phyloP scores from a whole-genome alignment of 225 moss, liverwort and hornwort genomes.

The Sphagnum contortum region DNA sequence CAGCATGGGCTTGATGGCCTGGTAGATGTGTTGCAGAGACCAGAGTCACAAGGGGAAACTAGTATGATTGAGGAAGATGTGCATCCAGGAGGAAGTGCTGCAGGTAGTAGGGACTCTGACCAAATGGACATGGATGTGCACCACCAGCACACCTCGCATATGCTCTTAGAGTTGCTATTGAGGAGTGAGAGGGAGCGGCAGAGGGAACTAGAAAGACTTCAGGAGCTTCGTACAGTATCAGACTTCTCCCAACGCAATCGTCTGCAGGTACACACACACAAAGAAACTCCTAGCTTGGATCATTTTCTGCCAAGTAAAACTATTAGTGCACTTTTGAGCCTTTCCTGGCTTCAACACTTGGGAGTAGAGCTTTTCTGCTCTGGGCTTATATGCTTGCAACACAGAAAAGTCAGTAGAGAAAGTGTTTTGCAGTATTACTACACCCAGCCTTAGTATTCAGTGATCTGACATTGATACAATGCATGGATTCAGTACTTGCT shows the following conservation, averaged over 20 bases:
- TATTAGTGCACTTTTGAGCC: no score
- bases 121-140: slow-evolving; percentile 11
- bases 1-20: slow-evolving; percentile 5
- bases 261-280: slow-evolving; percentile 39
- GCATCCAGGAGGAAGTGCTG: slow-evolving; percentile 10
- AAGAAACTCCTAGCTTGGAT: no score
- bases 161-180: slow-evolving; percentile 51
- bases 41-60: slow-evolving; percentile 7
- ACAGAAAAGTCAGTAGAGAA: no score
- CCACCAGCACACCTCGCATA: slow-evolving; percentile 32
- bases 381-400: no score
- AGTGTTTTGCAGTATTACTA: no score
- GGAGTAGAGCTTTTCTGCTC: no score
- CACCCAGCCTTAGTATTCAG: no score
- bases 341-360: background rate
- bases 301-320: no score
- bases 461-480: no score
- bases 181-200: slow-evolving; percentile 69
- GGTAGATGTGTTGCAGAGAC: slow-evolving; percentile 9
- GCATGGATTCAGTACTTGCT: no score
- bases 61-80: slow-evolving; percentile 2
- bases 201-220: slow-evolving; percentile 62
- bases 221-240: slow-evolving; percentile 60
- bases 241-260: slow-evolving; percentile 67
- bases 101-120: slow-evolving; percentile 12